phyloP scores from a whole-genome alignment of 1,284 basidiomycete genomes.

The Anthracocystis panici-leucophaei region DNA sequence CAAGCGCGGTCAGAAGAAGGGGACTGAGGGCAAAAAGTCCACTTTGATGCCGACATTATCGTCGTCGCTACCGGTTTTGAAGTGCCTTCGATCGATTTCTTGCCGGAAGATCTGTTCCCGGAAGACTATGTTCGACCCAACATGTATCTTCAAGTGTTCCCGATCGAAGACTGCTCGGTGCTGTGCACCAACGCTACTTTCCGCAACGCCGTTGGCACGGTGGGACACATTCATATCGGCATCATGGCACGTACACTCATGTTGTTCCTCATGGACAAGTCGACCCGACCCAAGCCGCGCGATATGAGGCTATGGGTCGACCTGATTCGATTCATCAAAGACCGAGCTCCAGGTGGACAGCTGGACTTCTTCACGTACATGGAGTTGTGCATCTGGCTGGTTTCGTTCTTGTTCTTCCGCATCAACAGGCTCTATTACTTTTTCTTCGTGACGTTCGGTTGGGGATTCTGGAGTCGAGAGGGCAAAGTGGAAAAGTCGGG shows the following conservation, averaged over 20 bases:
- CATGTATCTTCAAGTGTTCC: constrained; percentile 77
- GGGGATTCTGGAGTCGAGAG: constrained; percentile 60
- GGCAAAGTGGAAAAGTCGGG: constrained; percentile 47
- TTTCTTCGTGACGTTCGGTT: constrained; percentile 65
- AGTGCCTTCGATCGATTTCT: constrained; percentile 74
- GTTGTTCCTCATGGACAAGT: constrained; percentile 75
- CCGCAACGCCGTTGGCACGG: constrained; percentile 71
- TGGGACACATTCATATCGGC: constrained; percentile 62
- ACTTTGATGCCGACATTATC: constrained; percentile 74
- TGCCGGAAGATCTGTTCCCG: constrained; percentile 76
- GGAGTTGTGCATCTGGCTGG: constrained; percentile 72
- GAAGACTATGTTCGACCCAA: constrained; percentile 74
- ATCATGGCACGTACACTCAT: constrained; percentile 75
- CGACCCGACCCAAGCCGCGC: constrained; percentile 73
- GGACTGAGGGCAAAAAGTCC: constrained; percentile 67
- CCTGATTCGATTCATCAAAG: constrained; percentile 75
- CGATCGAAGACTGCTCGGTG: constrained; percentile 74
- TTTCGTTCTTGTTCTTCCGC: constrained; percentile 61
- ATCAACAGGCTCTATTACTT: constrained; percentile 53
- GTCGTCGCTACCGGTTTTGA: constrained; percentile 77
- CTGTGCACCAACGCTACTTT: constrained; percentile 76
- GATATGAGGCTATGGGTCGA: constrained; percentile 79
- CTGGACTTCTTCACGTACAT: constrained; percentile 78
- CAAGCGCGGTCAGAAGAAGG: constrained; percentile 65
- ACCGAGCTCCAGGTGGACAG: constrained; percentile 74